Base-by-base conservation (phyloP, 495 filamentous ascomycete genomes). In the Penicillium maclennaniae region DNA sequence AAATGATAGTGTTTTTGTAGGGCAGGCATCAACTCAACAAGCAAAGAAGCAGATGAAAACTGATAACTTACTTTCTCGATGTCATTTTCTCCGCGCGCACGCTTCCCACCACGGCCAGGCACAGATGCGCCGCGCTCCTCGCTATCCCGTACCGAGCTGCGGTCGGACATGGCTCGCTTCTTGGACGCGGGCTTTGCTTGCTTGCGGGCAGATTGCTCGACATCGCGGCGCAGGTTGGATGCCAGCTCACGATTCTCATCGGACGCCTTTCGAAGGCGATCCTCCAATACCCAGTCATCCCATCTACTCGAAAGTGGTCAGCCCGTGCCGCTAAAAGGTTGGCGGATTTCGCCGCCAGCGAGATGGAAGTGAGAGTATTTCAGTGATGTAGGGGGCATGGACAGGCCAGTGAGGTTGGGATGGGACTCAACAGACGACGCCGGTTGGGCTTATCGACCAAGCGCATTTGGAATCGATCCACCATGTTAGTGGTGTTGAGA, bases 261-360 rank as follows among this genome's bases (percentile, higher is more conserved):
- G 34, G 84, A 95, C 69, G 89, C 86, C 76, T 97, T 97, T 51
- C 92, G 85, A 14, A 98, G 84, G 48, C 93, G 90, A 68, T 97
- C 93, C 68, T 92, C 85, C 8, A 89, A 84, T 37, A 97, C 93
- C 91, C 92, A 97, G 77, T 98, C 93, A 75, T 98, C 93, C 93
- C 93, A 98, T 42, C 88, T 89, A 58, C 36, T 51, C 46, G 41
- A 27, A 50, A 16, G 40, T 58, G 37, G 63, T 65, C 45, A 57
- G 55, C 27, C 48, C 43, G 47, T 39, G 25, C 39, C 38, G 31
- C 31, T 36, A 16, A 38, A 42, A 27, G 17, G 12, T 14, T 23
- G 42, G 21, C 20, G 7, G 14, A 26, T 48, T 0, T 10, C 19
- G 31, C 31, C 10, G 10, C 31, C 31, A 12, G 31, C 1, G 4